Evolutionary conservation across 805 yeast genomes (phyloP).

Genomic region (Myxozyma lipomycoides): DNA sequence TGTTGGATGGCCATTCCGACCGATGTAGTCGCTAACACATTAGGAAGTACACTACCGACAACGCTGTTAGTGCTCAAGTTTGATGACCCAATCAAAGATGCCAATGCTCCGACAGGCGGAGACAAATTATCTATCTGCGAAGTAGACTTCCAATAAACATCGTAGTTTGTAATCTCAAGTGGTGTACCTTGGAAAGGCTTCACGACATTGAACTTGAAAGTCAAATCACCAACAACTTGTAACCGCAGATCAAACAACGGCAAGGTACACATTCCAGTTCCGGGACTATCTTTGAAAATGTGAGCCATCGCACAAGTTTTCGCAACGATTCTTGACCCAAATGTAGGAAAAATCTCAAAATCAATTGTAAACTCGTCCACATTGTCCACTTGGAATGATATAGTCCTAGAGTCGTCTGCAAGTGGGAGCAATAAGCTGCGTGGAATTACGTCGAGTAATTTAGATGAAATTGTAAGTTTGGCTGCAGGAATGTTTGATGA

Average conservation of each 20-base stretch:
- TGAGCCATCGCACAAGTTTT: slow-evolving; percentile 75
- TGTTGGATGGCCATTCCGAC: background rate
- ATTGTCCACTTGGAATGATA: slow-evolving; percentile 50
- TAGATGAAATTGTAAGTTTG: slow-evolving; percentile 71
- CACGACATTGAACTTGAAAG: slow-evolving; percentile 74
- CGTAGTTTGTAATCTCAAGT: slow-evolving; percentile 84
- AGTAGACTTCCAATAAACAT: slow-evolving; percentile 95
- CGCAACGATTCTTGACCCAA: slow-evolving; percentile 88
- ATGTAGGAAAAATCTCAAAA: slow-evolving; percentile 83
- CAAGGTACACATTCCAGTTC: slow-evolving; percentile 42
- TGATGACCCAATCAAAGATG: slow-evolving; percentile 12
- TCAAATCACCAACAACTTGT: slow-evolving; percentile 74
- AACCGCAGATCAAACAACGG: slow-evolving; percentile 81
- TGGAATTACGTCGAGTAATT: slow-evolving; percentile 76
- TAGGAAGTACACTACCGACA: slow-evolving; percentile 3
- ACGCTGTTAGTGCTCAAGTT: background rate
- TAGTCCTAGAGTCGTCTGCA: slow-evolving; percentile 59
- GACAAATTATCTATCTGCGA: slow-evolving; percentile 43
- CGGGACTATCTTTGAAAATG: slow-evolving; percentile 41
- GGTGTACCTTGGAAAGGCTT: slow-evolving; percentile 84
- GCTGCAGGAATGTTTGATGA: slow-evolving; percentile 43
- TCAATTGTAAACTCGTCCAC: slow-evolving; percentile 32
- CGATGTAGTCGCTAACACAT: slow-evolving; percentile 6
- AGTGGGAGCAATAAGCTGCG: slow-evolving; percentile 79
- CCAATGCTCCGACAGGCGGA: slow-evolving; percentile 13